A percentile compares a stretch with the other conserved stretches of the same genome.
These are phyloP conservation scores for Nakataea oryzae DNA, from an alignment of 2,329 filamentous ascomycete species.

Conservation along the genomic window DNA sequence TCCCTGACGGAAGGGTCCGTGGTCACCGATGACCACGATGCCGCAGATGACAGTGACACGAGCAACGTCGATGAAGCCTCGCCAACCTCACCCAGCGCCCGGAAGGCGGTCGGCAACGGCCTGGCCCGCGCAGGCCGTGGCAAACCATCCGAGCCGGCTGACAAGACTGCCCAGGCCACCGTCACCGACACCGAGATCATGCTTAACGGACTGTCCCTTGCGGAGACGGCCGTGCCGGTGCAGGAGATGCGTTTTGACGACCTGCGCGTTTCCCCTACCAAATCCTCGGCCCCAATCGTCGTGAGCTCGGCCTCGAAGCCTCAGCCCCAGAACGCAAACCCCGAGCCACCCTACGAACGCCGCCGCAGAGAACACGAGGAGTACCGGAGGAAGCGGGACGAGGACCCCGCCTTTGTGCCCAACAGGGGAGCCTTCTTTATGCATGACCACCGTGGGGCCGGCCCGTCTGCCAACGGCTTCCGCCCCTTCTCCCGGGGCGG, in stretches of 20 bases:
- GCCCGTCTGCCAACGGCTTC: conserved; percentile 69
- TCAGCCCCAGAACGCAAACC: conserved; percentile 24
- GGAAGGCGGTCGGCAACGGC: conserved; percentile 30
- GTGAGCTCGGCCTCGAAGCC: conserved; percentile 37
- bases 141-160: conserved; percentile 11
- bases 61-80: conserved; percentile 49
- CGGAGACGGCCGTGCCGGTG: conserved; percentile 27
- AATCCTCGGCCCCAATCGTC: conserved; percentile 37
- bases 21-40: conserved; percentile 50
- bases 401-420: conserved; percentile 87
- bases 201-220: conserved; percentile 41
- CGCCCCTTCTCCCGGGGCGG: conserved; percentile 57
- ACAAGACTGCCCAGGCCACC: conserved; percentile 23
- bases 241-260: conserved; percentile 39
- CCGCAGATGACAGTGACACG: conserved; percentile 51
- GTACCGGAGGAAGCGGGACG: conserved; percentile 77
- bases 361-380: conserved; percentile 82
- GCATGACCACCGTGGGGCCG: conserved; percentile 80
- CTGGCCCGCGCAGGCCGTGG: conserved; percentile 20
- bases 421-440: conserved; percentile 94
- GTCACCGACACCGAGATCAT: conserved; percentile 47
- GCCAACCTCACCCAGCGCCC: conserved; percentile 32
- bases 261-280: conserved; percentile 9
- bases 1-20: conserved; percentile 55
- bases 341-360: conserved; percentile 54